Conservation (phyloP, 2,329 filamentous ascomycete genomes). For the Fusarium sterilihyphosum region DNA sequence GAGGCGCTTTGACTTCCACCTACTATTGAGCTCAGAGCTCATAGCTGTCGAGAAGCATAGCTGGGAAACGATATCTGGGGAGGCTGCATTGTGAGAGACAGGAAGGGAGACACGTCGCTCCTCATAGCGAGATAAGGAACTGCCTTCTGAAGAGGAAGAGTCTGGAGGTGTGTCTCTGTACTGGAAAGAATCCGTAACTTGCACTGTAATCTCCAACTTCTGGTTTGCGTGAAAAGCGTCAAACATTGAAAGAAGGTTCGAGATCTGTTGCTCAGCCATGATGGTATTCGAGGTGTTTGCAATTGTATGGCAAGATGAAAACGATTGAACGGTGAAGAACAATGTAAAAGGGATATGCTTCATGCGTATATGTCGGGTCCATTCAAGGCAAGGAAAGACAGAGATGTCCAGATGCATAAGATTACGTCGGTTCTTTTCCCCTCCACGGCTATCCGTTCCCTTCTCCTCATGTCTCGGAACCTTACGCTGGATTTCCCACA, state of each 20-base stretch:
- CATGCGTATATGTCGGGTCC: rapidly evolving
- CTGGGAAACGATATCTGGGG: neutral
- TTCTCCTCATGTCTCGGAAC: rapidly evolving
- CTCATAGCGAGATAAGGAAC: neutral
- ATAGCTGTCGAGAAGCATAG: neutral
- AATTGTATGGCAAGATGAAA: rapidly evolving
- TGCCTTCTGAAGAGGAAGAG: neutral
- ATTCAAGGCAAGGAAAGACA: rapidly evolving
- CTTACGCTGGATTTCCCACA: neutral
- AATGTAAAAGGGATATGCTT: rapidly evolving
- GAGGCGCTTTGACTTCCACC: neutral
- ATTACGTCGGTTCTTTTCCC: rapidly evolving
- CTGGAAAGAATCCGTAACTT: neutral
- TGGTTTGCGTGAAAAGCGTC: neutral
- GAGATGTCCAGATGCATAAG: rapidly evolving
- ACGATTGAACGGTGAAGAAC: rapidly evolving
- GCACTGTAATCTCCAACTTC: neutral
- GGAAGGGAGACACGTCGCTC: neutral
- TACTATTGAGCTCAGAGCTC: neutral
- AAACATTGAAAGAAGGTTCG: neutral
- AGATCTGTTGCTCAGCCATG: neutral
- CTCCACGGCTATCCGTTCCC: too few relatives aligned
- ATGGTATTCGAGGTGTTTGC: rapidly evolving
- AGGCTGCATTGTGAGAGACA: neutral
- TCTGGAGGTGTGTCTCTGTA: neutral